Evolutionary conservation across 1,284 basidiomycete species (phyloP).

Genomic region (Rhodotorula sp.): DNA sequence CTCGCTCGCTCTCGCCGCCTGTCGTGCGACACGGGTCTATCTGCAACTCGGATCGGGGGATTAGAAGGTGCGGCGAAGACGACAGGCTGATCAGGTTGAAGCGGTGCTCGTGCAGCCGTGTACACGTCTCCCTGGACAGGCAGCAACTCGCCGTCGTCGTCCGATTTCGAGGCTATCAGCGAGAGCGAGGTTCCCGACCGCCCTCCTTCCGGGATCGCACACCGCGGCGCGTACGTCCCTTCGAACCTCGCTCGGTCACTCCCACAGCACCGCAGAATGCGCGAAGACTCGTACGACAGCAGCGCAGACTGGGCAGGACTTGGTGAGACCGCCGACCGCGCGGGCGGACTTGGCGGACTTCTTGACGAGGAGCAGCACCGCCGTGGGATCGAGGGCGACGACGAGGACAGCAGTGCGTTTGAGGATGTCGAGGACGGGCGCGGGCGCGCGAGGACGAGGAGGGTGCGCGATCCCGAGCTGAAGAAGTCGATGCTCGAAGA

Average conservation of each 20-base stretch:
- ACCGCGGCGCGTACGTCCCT: background rate
- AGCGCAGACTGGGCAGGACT: background rate
- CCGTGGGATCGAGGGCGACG: slow-evolving; percentile 27
- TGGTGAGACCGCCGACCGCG: background rate
- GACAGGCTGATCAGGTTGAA: too few relatives aligned
- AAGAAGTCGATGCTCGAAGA: slow-evolving; percentile 31
- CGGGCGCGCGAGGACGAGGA: slow-evolving; percentile 26
- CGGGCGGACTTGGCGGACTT: background rate
- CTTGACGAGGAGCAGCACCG: slow-evolving; percentile 9
- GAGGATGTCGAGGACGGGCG: slow-evolving; percentile 15
- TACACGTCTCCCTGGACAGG: slow-evolving; percentile 16
- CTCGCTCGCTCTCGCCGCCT: background rate
- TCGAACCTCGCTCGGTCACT: slow-evolving; percentile 20
- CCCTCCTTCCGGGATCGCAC: background rate
- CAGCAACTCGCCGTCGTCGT: slow-evolving; percentile 2
- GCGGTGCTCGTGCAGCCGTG: background rate
- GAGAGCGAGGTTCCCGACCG: slow-evolving; percentile 8
- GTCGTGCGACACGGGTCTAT: too few relatives aligned
- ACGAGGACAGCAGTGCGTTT: slow-evolving; percentile 13
- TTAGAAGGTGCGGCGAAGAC: too few relatives aligned
- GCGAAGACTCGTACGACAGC: slow-evolving; percentile 4
- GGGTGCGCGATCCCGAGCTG: slow-evolving; percentile 22
- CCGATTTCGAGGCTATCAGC: slow-evolving; percentile 23
- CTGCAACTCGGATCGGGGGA: too few relatives aligned
- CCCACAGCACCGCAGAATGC: background rate